phyloP scores from a whole-genome alignment of 2,329 filamentous ascomycete species.

The Chaetomiaceae sp. region DNA sequence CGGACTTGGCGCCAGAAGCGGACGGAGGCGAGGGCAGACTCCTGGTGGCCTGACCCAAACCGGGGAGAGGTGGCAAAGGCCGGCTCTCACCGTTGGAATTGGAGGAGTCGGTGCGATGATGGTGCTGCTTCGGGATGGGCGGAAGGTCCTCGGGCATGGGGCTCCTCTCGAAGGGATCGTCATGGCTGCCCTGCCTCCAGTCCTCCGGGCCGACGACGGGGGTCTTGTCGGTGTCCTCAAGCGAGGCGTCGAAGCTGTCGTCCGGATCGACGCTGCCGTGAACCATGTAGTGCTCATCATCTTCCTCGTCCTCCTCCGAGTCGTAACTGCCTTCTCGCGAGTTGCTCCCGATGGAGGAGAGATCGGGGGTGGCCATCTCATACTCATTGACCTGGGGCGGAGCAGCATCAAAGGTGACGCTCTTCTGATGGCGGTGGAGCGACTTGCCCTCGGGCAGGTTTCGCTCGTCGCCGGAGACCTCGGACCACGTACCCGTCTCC shows the following conservation, averaged over 20 bases:
- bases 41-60: slow-evolving; percentile 42
- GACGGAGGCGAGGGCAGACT: slow-evolving; percentile 70
- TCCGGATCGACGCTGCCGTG: slow-evolving; percentile 61
- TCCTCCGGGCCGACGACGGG: slow-evolving; percentile 96
- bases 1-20: slow-evolving; percentile 65
- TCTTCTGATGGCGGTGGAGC: slow-evolving; percentile 84
- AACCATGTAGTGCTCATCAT: slow-evolving; percentile 49
- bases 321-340: slow-evolving; percentile 94
- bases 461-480: slow-evolving; percentile 54
- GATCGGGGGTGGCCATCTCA: slow-evolving; percentile 93
- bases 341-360: slow-evolving; percentile 85
- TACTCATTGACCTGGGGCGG: slow-evolving; percentile 96
- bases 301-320: slow-evolving; percentile 70
- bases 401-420: slow-evolving; percentile 91
- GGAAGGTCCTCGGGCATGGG: slow-evolving; percentile 56
- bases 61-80: slow-evolving; percentile 82
- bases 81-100: slow-evolving; percentile 77
- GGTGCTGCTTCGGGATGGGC: slow-evolving; percentile 47
- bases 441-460: slow-evolving; percentile 61
- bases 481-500: slow-evolving; percentile 64
- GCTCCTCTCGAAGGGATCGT: slow-evolving; percentile 57
- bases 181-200: slow-evolving; percentile 69
- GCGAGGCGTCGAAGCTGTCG: slow-evolving; percentile 91
- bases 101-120: slow-evolving; percentile 65
- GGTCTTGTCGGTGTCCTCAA: slow-evolving; percentile 95